Evolutionary conservation across 768 basidiomycete species (phyloP).

Genomic region (Russula vinacea): DNA sequence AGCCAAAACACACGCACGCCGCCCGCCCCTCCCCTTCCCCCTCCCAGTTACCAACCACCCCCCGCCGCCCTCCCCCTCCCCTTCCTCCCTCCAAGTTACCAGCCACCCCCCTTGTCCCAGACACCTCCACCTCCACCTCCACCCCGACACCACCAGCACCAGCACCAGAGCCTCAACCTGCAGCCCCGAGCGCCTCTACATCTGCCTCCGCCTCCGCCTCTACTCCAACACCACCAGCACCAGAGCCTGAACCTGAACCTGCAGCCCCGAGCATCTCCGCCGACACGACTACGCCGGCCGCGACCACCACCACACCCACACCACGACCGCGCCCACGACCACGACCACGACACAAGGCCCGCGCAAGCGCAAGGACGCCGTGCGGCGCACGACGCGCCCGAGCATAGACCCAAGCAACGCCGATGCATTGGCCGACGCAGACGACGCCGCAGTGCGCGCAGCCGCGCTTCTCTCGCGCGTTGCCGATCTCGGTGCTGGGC

Average conservation of each 20-base stretch:
- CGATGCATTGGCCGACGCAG: slow-evolving; percentile 5
- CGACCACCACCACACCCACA: too few species aligned
- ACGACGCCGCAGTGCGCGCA: slow-evolving; percentile 11
- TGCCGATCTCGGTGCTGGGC: slow-evolving; percentile 9
- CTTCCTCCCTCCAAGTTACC: too few species aligned
- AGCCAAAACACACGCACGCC: not conserved
- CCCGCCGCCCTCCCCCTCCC: too few species aligned
- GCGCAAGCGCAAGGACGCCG: slow-evolving; percentile 23
- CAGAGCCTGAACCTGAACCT: too few species aligned
- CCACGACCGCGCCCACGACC: too few species aligned
- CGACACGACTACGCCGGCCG: not conserved
- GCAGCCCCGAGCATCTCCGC: too few species aligned
- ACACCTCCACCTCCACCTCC: not conserved
- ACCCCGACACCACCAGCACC: not conserved
- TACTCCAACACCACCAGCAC: too few species aligned
- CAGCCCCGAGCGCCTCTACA: too few species aligned
- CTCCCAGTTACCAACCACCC: too few species aligned
- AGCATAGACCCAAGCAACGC: not conserved
- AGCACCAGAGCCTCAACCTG: too few species aligned
- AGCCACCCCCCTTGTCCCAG: not conserved
- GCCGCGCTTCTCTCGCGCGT: slow-evolving; percentile 21
- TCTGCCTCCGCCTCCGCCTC: too few species aligned
- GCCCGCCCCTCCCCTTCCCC: not conserved
- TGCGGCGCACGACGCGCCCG: not conserved
- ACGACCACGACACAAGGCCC: not conserved